phyloP scores from a whole-genome alignment of 2,329 filamentous ascomycete genomes.

The Pyrenochaeta sp. region DNA sequence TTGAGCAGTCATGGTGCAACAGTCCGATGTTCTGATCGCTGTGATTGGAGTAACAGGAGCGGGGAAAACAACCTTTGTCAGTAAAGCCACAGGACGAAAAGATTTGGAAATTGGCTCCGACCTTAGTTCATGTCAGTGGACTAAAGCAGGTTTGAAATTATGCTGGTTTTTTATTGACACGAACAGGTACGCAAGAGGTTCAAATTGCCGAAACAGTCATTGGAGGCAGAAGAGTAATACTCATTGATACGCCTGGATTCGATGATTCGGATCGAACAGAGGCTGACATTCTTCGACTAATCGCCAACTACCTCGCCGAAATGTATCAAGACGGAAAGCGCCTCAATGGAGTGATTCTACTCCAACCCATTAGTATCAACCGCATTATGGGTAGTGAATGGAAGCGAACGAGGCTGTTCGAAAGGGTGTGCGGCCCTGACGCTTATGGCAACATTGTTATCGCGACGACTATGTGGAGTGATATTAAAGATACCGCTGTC shows the following conservation, averaged over 20 bases:
- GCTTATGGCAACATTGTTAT: constrained; percentile 51
- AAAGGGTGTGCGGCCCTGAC: constrained; percentile 52
- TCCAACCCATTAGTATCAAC: constrained; percentile 54
- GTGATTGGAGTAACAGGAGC: constrained; percentile 52
- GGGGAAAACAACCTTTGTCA: constrained; percentile 50
- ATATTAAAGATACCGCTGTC: constrained; percentile 2
- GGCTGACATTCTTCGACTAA: constrained; percentile 51
- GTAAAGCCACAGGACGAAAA: constrained; percentile 7
- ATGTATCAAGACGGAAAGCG: constrained; percentile 42
- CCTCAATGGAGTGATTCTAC: constrained; percentile 55
- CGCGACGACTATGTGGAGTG: constrained; percentile 53
- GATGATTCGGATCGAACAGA: constrained; percentile 54
- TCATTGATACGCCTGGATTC: constrained; percentile 59
- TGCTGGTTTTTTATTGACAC: neutral
- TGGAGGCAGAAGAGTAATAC: constrained; percentile 17
- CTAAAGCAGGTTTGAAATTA: neutral
- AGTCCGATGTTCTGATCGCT: constrained; percentile 29
- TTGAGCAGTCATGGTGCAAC: neutral
- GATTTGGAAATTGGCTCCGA: constrained; percentile 34
- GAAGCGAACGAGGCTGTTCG: constrained; percentile 55
- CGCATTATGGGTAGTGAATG: constrained; percentile 49
- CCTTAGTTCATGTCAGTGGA: constrained; percentile 28
- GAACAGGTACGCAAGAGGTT: constrained; percentile 1
- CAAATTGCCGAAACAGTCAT: neutral
- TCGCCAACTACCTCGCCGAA: constrained; percentile 49